phyloP scores from a whole-genome alignment of 2,329 filamentous ascomycete genomes.

The Fonsecaea multimorphosa region DNA sequence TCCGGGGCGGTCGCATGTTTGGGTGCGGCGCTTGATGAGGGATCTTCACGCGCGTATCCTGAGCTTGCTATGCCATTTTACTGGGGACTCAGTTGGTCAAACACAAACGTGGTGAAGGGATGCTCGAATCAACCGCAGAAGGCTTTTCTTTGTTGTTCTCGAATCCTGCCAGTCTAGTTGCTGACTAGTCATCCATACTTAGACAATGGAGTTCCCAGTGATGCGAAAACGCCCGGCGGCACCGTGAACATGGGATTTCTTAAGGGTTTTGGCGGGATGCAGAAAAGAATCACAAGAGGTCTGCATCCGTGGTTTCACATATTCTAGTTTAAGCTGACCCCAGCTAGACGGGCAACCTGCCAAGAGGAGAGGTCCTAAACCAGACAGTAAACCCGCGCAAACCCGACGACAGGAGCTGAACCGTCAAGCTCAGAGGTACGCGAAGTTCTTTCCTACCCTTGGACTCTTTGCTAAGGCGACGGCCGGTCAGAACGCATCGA shows the following conservation, averaged over 20 bases:
- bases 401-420: slow-evolving; percentile 93
- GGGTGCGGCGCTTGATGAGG: neutral
- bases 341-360: slow-evolving; percentile 76
- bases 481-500: slow-evolving; percentile 77
- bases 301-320: slow-evolving; percentile 34
- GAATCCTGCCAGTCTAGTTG: neutral
- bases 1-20: neutral
- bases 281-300: slow-evolving; percentile 82
- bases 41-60: neutral
- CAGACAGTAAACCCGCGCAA: slow-evolving; percentile 91
- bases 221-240: slow-evolving; percentile 24
- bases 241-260: slow-evolving; percentile 63
- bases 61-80: neutral
- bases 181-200: slow-evolving; percentile 3
- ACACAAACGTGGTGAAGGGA: neutral
- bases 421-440: slow-evolving; percentile 89
- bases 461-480: slow-evolving; percentile 7
- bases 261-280: slow-evolving; percentile 66
- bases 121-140: neutral
- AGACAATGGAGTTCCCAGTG: slow-evolving; percentile 32
- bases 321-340: slow-evolving; percentile 18
- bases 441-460: slow-evolving; percentile 35
- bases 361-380: slow-evolving; percentile 92
- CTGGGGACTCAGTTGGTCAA: neutral
- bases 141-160: neutral